Evolutionary conservation across 176 grass and related monocot genomes (phyloP), one percentile per base, ranked within the genome.

Genomic region (Tillandsia fasciculata): DNA sequence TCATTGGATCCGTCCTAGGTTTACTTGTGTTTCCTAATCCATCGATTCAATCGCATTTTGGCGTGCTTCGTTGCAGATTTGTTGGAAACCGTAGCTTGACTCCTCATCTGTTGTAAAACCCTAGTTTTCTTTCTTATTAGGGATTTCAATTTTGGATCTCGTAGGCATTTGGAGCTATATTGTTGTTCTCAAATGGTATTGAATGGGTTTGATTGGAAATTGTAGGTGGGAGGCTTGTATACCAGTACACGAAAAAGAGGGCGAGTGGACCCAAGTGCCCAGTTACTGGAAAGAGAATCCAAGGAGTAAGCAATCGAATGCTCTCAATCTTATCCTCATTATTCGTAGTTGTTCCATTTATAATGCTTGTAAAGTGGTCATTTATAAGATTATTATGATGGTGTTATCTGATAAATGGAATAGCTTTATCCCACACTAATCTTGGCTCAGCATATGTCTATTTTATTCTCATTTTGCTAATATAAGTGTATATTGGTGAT

Each of bases 231-330:
- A 96, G 77, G 80, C 88, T 91, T 18, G 88, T 96, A 78, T 96
- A 96, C 73, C 91, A 96, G 83, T 96, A 96, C 77, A 82, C 91
- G 11, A 80, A 91, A 49, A 96, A 96, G 91, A 86, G 91, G 72
- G 91, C 85, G 61, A 96, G 85, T 53, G 91, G 91, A 0, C 91
- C 85, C n/a, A 96, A 91, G 74, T 96, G 91, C 80, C 88, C 91
- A 1, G 88, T 96, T 58, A 96, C 91, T 56, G 88, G 91, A 52
- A 96, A 96, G 83, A 91, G 84, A 82, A 96, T 96, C 64, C 91
- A 96, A 82, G 91, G 91, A 49, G 91, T 91, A 80, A 83, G 91
- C 74, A 54, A 10, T 58, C n/a, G 50, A 12, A 13, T 3, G 26
- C 15, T 26, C 27, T 8, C 70, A 11, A 18, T 2, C 13, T 54